These are phyloP conservation scores for Polyplosphaeria fusca DNA, from an alignment of 495 filamentous ascomycete species.

Conservation along the genomic window DNA sequence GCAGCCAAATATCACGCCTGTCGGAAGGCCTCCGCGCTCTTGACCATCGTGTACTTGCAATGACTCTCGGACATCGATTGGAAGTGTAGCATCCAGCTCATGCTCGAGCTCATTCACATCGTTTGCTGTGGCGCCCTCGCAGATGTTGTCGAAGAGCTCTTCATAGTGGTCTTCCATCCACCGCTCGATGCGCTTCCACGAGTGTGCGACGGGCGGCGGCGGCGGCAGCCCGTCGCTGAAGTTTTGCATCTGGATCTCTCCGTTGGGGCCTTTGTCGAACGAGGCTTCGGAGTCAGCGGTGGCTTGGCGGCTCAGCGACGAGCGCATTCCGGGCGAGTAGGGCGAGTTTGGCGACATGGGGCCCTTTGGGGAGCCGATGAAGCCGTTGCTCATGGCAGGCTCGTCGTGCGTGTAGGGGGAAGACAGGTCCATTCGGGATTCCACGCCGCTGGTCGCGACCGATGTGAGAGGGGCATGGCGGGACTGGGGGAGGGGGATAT, in stretches of 20 bases:
- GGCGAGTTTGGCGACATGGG: conserved; percentile 60
- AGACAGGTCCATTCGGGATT: conserved; percentile 46
- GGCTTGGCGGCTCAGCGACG: conserved; percentile 59
- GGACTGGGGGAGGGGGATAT: conserved; percentile 41
- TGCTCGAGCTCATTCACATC: conserved; percentile 97
- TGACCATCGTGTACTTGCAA: conserved; percentile 90
- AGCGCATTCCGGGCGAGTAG: conserved; percentile 89
- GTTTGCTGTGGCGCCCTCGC: conserved; percentile 86
- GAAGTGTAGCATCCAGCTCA: conserved; percentile 89
- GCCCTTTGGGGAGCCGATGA: conserved; percentile 57
- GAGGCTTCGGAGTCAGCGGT: conserved; percentile 57
- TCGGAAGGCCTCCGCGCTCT: conserved; percentile 86
- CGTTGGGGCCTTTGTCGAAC: conserved; percentile 63
- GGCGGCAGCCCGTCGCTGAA: conserved; percentile 91
- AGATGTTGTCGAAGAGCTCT: conserved; percentile 88
- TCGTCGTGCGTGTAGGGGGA: conserved; percentile 65
- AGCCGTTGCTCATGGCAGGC: conserved; percentile 48
- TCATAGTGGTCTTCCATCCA: conserved; percentile 96
- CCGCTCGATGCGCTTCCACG: conserved; percentile 87
- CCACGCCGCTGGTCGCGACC: conserved; percentile 66
- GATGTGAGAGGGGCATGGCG: conserved; percentile 42
- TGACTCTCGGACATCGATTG: conserved; percentile 90
- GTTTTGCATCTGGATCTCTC: conserved; percentile 94
- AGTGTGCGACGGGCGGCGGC: conserved; percentile 79
- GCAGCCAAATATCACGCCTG: conserved; percentile 84